Base-by-base conservation (phyloP, 2,329 filamentous ascomycete species). In the Thelonectria blattea region DNA sequence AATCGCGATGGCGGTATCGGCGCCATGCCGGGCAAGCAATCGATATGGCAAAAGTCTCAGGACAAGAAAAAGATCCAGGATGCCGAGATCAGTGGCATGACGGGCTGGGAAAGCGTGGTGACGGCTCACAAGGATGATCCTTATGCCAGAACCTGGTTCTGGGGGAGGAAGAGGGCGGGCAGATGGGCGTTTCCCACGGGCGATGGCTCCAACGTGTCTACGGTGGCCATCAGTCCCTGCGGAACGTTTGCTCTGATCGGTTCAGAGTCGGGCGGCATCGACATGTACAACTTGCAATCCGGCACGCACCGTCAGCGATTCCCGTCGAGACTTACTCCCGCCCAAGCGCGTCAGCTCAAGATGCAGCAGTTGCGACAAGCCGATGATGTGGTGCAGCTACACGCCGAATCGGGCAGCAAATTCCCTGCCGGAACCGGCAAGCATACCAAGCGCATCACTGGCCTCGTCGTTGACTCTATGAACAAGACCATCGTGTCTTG, bases 231-330 rank as follows among this genome's bases (percentile, higher is more conserved):
- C 61, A 97, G 92, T 55, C 85, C 92, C 1, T 99, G 95, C 71
- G 95, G 95, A 58, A 97, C 91, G 2, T 99, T 99, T 80, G 93
- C 93, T 2, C 78, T 98, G 5, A 83, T 99, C 20, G 95, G 95
- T 1, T 97, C 94, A 1, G 87, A 87, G 30, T 88, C 85, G 39
- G 95, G 95, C 43, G 86, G 88, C 34, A 88, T 99, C 57, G 93
- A 97, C 74, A 94, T 96, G 90, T 98, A 91, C 84, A 99, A 99
- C 74, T 81, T 99, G 60, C 95, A 99, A 75, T 98, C 95, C 46
- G 95, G 95, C 46, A 81, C 89, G 18, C 92, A 96, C 75, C 88
- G 94, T 59, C 92, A 96, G 71, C 87, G 90, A 17, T 99, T 96
- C 75, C 95, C 95, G 0, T 88, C 92, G 9, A 86, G 85, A 46